These are phyloP conservation scores for Tricholoma furcatifolium DNA, from an alignment of 768 basidiomycete species.

Conservation along the genomic window DNA sequence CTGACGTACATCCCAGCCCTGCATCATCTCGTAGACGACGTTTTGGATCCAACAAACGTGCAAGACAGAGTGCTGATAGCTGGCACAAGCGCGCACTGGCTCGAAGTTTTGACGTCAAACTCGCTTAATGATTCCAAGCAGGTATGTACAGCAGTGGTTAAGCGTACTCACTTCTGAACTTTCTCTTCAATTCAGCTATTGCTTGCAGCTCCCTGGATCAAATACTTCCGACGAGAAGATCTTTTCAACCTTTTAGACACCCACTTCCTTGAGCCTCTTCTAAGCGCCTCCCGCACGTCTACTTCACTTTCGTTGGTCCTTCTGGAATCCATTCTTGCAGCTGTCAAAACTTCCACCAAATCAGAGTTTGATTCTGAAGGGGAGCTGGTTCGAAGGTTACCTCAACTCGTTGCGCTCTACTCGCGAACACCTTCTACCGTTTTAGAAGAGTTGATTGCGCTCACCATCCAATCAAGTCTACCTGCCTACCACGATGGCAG, in stretches of 20 bases:
- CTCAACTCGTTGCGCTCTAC: conserved; percentile 33
- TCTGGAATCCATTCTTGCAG: conserved; percentile 35
- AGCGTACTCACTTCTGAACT: neutral
- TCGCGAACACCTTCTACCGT: conserved; percentile 29
- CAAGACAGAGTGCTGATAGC: conserved; percentile 40
- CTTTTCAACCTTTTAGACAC: conserved; percentile 45
- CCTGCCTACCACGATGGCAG: conserved; percentile 36
- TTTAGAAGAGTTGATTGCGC: conserved; percentile 50
- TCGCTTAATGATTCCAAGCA: neutral
- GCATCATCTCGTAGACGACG: conserved; percentile 33
- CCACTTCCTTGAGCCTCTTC: conserved; percentile 40
- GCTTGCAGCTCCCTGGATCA: conserved; percentile 50
- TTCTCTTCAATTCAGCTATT: conserved; percentile 17
- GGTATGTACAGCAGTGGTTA: neutral
- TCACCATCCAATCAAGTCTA: conserved; percentile 36
- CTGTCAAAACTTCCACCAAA: conserved; percentile 23
- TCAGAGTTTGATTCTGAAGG: conserved; percentile 23
- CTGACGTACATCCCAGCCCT: conserved; percentile 35
- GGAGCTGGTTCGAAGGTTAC: conserved; percentile 28
- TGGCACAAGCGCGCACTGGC: conserved; percentile 46
- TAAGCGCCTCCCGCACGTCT: conserved; percentile 7
- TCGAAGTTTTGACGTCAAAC: conserved; percentile 5
- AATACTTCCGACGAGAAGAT: conserved; percentile 43
- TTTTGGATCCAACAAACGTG: conserved; percentile 33
- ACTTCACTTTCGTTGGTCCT: conserved; percentile 17